phyloP scores from a whole-genome alignment of 2,329 filamentous ascomycete genomes.

The Arthroderma uncinatum region DNA sequence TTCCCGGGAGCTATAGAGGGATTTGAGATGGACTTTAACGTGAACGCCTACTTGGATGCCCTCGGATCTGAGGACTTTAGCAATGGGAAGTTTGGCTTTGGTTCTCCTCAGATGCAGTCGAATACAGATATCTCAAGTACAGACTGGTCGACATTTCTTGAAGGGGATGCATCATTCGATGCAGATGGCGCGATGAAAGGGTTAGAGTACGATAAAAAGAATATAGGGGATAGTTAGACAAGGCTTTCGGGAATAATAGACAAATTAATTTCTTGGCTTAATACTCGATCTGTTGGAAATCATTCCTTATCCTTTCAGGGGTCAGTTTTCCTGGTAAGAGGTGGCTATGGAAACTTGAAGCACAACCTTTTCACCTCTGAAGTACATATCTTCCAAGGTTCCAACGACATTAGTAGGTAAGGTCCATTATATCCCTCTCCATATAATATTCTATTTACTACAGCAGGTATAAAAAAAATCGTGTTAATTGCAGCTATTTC shows the following conservation, averaged over 20 bases:
- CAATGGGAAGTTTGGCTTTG: not conserved
- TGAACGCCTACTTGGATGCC: not conserved
- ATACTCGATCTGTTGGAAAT: no score
- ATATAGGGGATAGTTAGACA: not conserved
- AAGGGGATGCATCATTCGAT: not conserved
- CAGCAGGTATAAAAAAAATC: not conserved
- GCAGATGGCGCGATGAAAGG: not conserved
- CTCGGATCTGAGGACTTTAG: not conserved
- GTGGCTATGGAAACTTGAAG: no score
- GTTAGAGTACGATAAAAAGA: not conserved
- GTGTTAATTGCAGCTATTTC: not conserved
- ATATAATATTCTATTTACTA: no score
- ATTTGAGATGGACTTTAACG: constrained; percentile 9
- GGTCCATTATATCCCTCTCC: no score
- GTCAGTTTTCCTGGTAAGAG: no score
- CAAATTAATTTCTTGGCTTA: not conserved
- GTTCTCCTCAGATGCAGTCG: not conserved
- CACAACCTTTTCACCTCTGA: no score
- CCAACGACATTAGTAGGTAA: no score
- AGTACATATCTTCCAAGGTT: no score
- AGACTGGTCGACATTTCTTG: not conserved
- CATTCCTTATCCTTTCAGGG: no score
- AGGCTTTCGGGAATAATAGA: not conserved
- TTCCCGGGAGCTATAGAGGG: not conserved
- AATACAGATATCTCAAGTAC: not conserved